Base-by-base conservation (phyloP, 1,139 yeast species). In the Diutina ranongensis region DNA sequence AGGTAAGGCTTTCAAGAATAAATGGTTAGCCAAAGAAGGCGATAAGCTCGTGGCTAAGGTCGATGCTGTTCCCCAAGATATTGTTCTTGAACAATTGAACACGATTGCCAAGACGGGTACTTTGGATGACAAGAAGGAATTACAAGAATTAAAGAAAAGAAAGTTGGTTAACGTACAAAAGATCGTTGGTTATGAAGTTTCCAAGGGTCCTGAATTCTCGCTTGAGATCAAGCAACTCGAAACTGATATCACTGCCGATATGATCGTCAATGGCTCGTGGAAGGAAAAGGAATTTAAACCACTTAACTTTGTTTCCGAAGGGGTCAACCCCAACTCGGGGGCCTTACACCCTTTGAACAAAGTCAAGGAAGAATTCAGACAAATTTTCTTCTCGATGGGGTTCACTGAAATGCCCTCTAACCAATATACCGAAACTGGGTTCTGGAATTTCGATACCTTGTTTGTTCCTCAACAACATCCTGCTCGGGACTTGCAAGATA, bases 381-480 rank as follows among this genome's bases (percentile, higher is more conserved):
- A 89, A 63, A 89, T 94, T 59, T 92, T 94, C 77, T 92, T 92
- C 69, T 80, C 94, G 41, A 80, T 92, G 88, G 99, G 99, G 10
- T 92, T 92, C 79, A 80, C 92, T 32, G 99, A 92, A 71, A 92
- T 92, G 99, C 97, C 98, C 50, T 83, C 98, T 19, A 89, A 89
- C 63, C 96, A 89, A 66, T 92, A 88, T 62, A 98, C 94, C 47
- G 99, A 92, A 61, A 77, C 94, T 25, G 97, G 98, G 10, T 92
- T 94, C 79, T 92, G 99, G 99, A 92, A 94, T 68, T 92, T 92
- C 61, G 99, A 92, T 64, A 78, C 98, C 3, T 74, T 92, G 57
- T 92, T 71, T 59, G 99, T 92, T 47, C 99, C 99, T 48, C 99
- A 92, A 71, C 97, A 92, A 69, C 99, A 92, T 69, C 98, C 99